These are phyloP conservation scores for Fusarium subtropicale DNA, from an alignment of 2,329 filamentous ascomycete genomes.

Conservation along the genomic window DNA sequence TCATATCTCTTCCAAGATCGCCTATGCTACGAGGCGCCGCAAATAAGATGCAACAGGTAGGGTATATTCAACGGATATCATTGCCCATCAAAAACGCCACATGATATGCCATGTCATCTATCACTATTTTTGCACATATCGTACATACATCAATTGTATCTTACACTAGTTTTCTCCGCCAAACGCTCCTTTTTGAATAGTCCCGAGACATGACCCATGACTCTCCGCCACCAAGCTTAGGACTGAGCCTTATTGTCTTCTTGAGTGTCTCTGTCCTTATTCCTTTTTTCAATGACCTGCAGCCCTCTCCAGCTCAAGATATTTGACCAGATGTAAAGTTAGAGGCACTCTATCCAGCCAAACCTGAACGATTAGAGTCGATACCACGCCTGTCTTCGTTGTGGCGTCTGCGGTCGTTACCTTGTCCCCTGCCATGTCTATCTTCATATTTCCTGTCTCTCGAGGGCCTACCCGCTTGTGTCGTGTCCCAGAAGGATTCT, in stretches of 20 bases:
- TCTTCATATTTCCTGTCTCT: neutral
- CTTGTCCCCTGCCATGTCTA: neutral
- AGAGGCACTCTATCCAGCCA: neutral
- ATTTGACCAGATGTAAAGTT: neutral
- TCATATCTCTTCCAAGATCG: too few species aligned
- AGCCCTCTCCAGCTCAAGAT: neutral
- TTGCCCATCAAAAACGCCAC: slow-evolving; percentile 18
- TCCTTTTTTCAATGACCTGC: neutral
- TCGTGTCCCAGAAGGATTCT: slow-evolving; percentile 52
- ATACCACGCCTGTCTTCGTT: neutral
- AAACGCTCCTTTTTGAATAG: neutral
- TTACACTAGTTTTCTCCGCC: slow-evolving; percentile 9
- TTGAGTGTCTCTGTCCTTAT: neutral
- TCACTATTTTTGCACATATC: slow-evolving; percentile 8
- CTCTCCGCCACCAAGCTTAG: neutral
- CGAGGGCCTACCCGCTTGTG: slow-evolving; percentile 26
- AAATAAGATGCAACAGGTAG: neutral
- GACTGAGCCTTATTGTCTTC: neutral
- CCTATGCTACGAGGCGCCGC: neutral
- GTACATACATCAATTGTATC: slow-evolving; percentile 15
- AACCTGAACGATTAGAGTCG: neutral
- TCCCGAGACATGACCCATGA: neutral
- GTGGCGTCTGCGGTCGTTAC: neutral
- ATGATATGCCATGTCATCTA: neutral
- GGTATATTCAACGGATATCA: neutral